phyloP scores from a whole-genome alignment of 805 yeast genomes.

The Candida xiaguanensis region DNA sequence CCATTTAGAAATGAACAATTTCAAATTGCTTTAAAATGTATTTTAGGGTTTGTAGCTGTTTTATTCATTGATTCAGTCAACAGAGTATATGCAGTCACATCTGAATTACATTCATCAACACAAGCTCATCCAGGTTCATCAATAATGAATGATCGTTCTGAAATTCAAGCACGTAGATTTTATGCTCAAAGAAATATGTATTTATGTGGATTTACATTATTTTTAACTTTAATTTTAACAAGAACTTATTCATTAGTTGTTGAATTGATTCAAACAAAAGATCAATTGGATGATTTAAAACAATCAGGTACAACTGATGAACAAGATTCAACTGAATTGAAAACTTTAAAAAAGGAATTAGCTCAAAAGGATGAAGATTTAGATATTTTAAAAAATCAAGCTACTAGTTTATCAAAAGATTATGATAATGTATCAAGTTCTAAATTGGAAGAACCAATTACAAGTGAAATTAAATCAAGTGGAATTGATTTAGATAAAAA shows the following conservation, averaged over 20 bases:
- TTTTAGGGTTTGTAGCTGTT: constrained; percentile 77
- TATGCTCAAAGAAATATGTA: constrained; percentile 97
- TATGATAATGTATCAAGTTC: constrained; percentile 42
- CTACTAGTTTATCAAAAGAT: constrained; percentile 59
- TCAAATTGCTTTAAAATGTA: constrained; percentile 74
- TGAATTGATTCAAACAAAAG: constrained; percentile 66
- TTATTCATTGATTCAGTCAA: constrained; percentile 86
- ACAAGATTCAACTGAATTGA: constrained; percentile 38
- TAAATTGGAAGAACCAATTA: constrained; percentile 5
- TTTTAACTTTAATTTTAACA: constrained; percentile 77
- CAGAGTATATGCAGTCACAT: constrained; percentile 66
- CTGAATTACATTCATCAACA: constrained; percentile 48
- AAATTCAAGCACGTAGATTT: constrained; percentile 85
- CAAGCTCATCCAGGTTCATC: constrained; percentile 18
- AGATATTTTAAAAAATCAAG: constrained; percentile 68
- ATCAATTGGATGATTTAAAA: constrained; percentile 43
- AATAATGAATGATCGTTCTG: constrained; percentile 60
- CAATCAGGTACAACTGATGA: constrained; percentile 15
- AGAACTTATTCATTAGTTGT: constrained; percentile 80
- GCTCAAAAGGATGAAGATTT: constrained; percentile 63
- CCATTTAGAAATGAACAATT: constrained; percentile 72
- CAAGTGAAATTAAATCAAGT: constrained; percentile 11
- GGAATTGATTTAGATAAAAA: constrained; percentile 3
- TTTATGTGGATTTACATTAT: constrained; percentile 90
- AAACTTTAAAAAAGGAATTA: constrained; percentile 42